Conservation (phyloP, 169 alveolate species). For the Prorocentrum cordatum region DNA sequence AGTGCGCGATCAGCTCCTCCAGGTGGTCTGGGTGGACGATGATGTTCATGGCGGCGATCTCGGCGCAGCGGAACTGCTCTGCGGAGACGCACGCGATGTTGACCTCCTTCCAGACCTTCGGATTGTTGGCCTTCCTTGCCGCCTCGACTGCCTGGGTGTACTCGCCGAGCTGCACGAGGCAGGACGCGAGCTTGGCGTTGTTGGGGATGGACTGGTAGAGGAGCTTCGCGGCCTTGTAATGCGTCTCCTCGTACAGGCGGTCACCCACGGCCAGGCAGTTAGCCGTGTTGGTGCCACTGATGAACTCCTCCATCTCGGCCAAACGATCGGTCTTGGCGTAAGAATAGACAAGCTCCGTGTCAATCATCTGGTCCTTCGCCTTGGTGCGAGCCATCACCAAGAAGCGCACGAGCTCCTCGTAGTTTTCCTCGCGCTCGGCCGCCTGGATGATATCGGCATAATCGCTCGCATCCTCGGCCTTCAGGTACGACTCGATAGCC, state of each 20-base stretch:
- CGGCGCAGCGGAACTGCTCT: constrained; percentile 88
- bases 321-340: constrained; percentile 87
- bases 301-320: constrained; percentile 86
- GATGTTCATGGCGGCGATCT: constrained; percentile 90
- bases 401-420: constrained; percentile 78
- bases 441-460: constrained; percentile 40
- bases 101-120: constrained; percentile 82
- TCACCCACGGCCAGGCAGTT: constrained; percentile 79
- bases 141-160: constrained; percentile 95
- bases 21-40: constrained; percentile 97
- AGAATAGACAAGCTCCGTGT: constrained; percentile 87
- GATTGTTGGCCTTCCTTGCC: constrained; percentile 97
- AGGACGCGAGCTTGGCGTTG: constrained; percentile 93
- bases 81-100: constrained; percentile 87
- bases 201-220: constrained; percentile 91
- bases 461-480: constrained; percentile 42
- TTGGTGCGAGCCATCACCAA: constrained; percentile 87
- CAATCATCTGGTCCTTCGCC: constrained; percentile 86
- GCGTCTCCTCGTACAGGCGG: constrained; percentile 83
- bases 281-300: constrained; percentile 86
- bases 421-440: constrained; percentile 32
- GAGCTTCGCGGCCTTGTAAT: constrained; percentile 88
- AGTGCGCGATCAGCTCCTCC: constrained; percentile 87
- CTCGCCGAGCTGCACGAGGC: constrained; percentile 87
- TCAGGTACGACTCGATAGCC: constrained; percentile 40